Conservation (phyloP, 352 stramenopile species). For the Phytophthora palmivora region DNA sequence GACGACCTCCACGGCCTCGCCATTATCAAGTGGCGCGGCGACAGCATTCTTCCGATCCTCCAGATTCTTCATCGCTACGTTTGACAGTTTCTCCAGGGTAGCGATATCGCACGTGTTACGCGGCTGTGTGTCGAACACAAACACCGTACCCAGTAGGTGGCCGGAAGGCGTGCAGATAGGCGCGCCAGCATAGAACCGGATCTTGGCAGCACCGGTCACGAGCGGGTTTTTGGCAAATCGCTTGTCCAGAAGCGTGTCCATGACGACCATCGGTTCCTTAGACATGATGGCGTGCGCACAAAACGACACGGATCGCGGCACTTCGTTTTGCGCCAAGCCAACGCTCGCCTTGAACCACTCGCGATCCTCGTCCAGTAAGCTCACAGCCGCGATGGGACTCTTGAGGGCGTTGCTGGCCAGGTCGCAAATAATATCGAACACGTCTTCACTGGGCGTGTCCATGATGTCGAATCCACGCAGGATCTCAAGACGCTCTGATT, state of each 20-base stretch:
- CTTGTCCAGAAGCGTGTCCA: conserved; percentile 88
- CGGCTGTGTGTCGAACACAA: conserved; percentile 89
- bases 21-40: conserved; percentile 64
- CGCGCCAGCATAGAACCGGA: conserved; percentile 87
- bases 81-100: conserved; percentile 88
- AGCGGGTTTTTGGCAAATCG: conserved; percentile 89
- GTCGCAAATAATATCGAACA: conserved; percentile 92
- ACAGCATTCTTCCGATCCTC: conserved; percentile 91
- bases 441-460: conserved; percentile 85
- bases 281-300: conserved; percentile 90
- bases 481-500: conserved; percentile 79
- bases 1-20: conserved; percentile 46
- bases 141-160: conserved; percentile 85
- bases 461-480: conserved; percentile 88
- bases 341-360: conserved; percentile 91
- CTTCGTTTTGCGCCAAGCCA: conserved; percentile 84
- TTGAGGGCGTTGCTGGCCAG: conserved; percentile 87
- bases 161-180: conserved; percentile 83
- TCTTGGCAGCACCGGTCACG: conserved; percentile 84
- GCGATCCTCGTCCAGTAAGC: conserved; percentile 84
- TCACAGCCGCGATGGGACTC: conserved; percentile 87
- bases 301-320: conserved; percentile 88
- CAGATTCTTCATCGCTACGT: conserved; percentile 91
- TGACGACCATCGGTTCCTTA: conserved; percentile 90
- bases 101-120: conserved; percentile 87